phyloP scores from a whole-genome alignment of 768 basidiomycete species.

The Sarcodon sp. region DNA sequence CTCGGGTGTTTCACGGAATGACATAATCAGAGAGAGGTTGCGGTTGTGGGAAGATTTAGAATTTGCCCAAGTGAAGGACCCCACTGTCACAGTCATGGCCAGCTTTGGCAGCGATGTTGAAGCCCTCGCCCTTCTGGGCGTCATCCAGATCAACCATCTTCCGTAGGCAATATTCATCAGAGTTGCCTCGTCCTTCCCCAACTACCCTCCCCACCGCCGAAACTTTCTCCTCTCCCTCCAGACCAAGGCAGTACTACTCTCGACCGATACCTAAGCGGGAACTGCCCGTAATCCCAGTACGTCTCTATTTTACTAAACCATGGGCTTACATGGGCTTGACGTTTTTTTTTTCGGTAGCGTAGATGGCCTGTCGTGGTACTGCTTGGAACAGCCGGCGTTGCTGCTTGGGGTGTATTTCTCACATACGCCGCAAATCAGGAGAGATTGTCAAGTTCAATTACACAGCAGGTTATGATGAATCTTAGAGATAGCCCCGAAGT shows the following conservation, averaged over 20 bases:
- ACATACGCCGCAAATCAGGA: conserved; percentile 66
- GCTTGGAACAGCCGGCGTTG: conserved; percentile 35
- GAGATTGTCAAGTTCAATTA: conserved; percentile 63
- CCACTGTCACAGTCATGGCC: no score
- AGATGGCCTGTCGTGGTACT: conserved; percentile 49
- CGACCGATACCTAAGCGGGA: conserved; percentile 25
- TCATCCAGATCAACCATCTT: not conserved
- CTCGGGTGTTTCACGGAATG: no score
- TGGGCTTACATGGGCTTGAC: not conserved
- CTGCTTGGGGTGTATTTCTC: conserved; percentile 59
- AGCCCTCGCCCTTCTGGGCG: not conserved
- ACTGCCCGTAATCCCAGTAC: conserved; percentile 29
- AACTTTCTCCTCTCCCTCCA: conserved; percentile 30
- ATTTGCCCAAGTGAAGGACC: no score
- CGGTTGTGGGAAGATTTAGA: no score
- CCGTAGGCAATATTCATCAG: not conserved
- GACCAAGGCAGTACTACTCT: conserved; percentile 29
- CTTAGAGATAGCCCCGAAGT: conserved; percentile 40
- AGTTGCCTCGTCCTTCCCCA: not conserved
- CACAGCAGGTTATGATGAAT: conserved; percentile 49
- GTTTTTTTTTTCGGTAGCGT: conserved; percentile 9
- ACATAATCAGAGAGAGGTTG: no score
- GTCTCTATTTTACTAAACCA: not conserved
- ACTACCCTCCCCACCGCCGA: conserved; percentile 8
- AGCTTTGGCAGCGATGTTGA: not conserved